Evolutionary conservation across 1,139 yeast species (phyloP).

Genomic region (Eremothecium sinecaudum): DNA sequence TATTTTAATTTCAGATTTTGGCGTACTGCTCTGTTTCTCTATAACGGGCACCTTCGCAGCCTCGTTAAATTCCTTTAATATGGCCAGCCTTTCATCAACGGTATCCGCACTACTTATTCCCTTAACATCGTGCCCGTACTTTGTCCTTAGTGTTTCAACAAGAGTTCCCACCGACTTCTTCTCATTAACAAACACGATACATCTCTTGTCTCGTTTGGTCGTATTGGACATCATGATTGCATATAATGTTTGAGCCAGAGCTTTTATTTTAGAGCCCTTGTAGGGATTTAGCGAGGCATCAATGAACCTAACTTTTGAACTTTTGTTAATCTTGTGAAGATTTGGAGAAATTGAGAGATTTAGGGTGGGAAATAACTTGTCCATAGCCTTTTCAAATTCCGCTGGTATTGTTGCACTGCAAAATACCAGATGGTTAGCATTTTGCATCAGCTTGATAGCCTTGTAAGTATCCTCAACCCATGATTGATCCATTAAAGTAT

Average conservation of each 20-base stretch:
- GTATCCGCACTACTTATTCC: conserved; percentile 61
- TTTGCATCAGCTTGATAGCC: conserved; percentile 44
- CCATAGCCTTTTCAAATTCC: conserved; percentile 57
- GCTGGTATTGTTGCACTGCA: conserved; percentile 89
- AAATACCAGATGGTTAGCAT: conserved; percentile 55
- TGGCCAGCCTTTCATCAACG: conserved; percentile 46
- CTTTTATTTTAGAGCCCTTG: conserved; percentile 72
- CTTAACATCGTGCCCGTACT: conserved; percentile 51
- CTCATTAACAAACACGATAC: conserved; percentile 78
- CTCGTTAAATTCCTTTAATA: conserved; percentile 47
- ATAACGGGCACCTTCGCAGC: conserved; percentile 41
- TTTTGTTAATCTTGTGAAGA: conserved; percentile 71
- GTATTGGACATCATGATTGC: conserved; percentile 86
- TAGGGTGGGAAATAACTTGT: conserved; percentile 54
- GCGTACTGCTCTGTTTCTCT: conserved; percentile 26
- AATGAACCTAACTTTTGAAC: conserved; percentile 60
- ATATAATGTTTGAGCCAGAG: conserved; percentile 78
- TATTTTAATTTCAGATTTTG: conserved; percentile 19
- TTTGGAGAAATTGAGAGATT: conserved; percentile 70
- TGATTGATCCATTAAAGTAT: conserved; percentile 77
- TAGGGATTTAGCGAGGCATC: conserved; percentile 72
- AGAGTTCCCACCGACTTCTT: conserved; percentile 52
- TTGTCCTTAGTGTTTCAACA: conserved; percentile 42
- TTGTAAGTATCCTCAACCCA: conserved; percentile 62
- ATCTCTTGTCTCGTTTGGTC: conserved; percentile 63